Evolutionary conservation across 169 alveolate genomes (phyloP).

Genomic region (Cryptosporidium canis): DNA sequence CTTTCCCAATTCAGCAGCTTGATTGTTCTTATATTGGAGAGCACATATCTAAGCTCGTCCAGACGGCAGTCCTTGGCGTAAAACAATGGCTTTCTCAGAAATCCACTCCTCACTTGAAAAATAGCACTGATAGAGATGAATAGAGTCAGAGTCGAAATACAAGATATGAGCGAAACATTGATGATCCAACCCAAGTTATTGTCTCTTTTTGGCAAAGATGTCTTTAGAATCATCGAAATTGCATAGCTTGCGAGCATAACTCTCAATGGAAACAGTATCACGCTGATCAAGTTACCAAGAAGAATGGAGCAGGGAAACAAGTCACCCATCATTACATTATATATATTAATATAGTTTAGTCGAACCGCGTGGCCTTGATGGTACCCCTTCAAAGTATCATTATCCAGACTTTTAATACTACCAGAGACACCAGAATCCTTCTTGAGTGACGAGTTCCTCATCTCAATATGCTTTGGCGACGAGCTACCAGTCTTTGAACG

Average conservation of each 20-base stretch:
- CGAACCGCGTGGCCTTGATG: constrained; percentile 12
- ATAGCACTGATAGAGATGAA: constrained; percentile 20
- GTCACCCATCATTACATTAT: constrained; percentile 68
- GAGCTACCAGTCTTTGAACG: not conserved
- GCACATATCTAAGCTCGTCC: constrained; percentile 44
- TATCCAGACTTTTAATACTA: not conserved
- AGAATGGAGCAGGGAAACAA: constrained; percentile 60
- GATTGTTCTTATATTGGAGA: constrained; percentile 51
- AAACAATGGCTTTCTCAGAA: constrained; percentile 56
- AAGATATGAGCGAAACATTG: constrained; percentile 20
- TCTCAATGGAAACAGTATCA: constrained; percentile 52
- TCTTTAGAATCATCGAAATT: not conserved
- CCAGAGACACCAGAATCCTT: not conserved
- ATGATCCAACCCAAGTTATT: constrained; percentile 8
- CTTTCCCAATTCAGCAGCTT: constrained; percentile 66
- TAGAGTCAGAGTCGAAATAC: constrained; percentile 14
- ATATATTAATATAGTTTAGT: constrained; percentile 32
- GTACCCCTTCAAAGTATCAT: not conserved
- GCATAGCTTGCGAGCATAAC: constrained; percentile 25
- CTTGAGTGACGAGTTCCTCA: not conserved
- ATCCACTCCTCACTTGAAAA: constrained; percentile 45
- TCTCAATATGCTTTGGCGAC: not conserved
- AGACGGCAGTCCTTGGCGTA: constrained; percentile 37
- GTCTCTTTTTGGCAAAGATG: constrained; percentile 20
- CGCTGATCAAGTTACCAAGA: constrained; percentile 42